Evolutionary conservation across 1,139 yeast species (phyloP).

Genomic region (Ogataea hybrid): DNA sequence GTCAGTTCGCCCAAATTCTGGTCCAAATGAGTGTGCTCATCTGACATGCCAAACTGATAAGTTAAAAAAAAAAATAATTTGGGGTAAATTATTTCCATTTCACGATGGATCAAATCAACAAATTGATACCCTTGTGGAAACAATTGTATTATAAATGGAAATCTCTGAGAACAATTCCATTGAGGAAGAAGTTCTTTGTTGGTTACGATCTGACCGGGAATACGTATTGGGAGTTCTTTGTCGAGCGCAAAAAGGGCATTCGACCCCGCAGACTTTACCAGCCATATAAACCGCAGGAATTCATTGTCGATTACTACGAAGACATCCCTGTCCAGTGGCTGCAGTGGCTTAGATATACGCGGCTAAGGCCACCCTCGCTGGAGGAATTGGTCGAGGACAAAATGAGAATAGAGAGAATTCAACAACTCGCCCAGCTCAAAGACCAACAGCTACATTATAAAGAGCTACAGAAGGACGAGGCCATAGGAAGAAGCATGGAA

Average conservation of each 20-base stretch:
- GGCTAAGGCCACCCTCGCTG: slow-evolving; percentile 58
- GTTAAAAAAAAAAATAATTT: slow-evolving; percentile 2
- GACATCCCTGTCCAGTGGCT: slow-evolving; percentile 72
- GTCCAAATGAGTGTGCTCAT: slow-evolving; percentile 17
- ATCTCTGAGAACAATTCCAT: slow-evolving; percentile 62
- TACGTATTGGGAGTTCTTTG: slow-evolving; percentile 78
- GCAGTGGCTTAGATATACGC: slow-evolving; percentile 73
- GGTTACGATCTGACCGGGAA: slow-evolving; percentile 80
- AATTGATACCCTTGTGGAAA: slow-evolving; percentile 31
- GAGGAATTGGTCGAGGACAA: slow-evolving; percentile 61
- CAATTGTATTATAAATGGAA: slow-evolving; percentile 57
- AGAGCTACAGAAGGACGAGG: slow-evolving; percentile 15
- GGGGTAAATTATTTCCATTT: neutral
- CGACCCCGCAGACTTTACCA: slow-evolving; percentile 50
- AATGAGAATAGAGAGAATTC: slow-evolving; percentile 52
- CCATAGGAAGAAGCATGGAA: slow-evolving; percentile 19
- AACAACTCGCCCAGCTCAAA: slow-evolving; percentile 55
- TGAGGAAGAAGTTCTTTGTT: slow-evolving; percentile 49
- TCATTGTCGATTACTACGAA: slow-evolving; percentile 48
- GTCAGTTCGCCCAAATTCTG: slow-evolving; percentile 15
- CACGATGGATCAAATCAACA: slow-evolving; percentile 34
- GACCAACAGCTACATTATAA: slow-evolving; percentile 47
- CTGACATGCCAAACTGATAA: slow-evolving; percentile 4
- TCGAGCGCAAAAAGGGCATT: slow-evolving; percentile 38
- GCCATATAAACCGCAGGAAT: slow-evolving; percentile 41